Conservation (phyloP, 805 yeast genomes). For the Candida nitratophila region DNA sequence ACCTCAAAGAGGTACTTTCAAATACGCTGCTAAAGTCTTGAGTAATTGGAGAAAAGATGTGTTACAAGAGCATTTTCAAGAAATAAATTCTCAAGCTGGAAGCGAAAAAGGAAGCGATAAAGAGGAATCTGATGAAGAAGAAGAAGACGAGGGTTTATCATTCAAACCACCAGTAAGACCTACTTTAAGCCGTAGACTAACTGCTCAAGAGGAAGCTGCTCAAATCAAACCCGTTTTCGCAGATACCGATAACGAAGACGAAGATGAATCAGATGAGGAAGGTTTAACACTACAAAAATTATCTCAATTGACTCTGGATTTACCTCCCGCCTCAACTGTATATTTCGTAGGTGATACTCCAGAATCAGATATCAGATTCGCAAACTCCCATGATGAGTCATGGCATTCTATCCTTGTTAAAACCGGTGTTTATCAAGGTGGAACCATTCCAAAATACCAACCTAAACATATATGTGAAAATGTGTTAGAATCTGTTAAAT, state of each 20-base stretch:
- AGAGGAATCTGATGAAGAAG: slow-evolving; percentile 12
- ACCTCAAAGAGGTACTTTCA: slow-evolving; percentile 83
- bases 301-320: slow-evolving; percentile 39
- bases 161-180: slow-evolving; percentile 6
- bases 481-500: slow-evolving; percentile 76
- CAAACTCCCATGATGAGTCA: slow-evolving; percentile 76
- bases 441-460: slow-evolving; percentile 69
- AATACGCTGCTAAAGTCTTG: slow-evolving; percentile 73
- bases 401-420: slow-evolving; percentile 83
- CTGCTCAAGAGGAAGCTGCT: slow-evolving; percentile 5
- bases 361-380: slow-evolving; percentile 81
- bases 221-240: slow-evolving; percentile 14
- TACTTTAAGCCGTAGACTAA: slow-evolving; percentile 2
- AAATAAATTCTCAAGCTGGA: background rate
- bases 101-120: no score
- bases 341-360: slow-evolving; percentile 90
- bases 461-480: slow-evolving; percentile 70
- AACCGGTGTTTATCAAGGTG: slow-evolving; percentile 82
- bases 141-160: slow-evolving; percentile 11
- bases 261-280: slow-evolving; percentile 29
- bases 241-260: slow-evolving; percentile 26
- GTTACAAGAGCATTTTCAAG: slow-evolving; percentile 62
- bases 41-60: slow-evolving; percentile 74
- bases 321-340: slow-evolving; percentile 82
- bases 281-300: slow-evolving; percentile 40